Evolutionary conservation across 2,329 filamentous ascomycete genomes (phyloP).

Genomic region (Fusarium cyanostomum): DNA sequence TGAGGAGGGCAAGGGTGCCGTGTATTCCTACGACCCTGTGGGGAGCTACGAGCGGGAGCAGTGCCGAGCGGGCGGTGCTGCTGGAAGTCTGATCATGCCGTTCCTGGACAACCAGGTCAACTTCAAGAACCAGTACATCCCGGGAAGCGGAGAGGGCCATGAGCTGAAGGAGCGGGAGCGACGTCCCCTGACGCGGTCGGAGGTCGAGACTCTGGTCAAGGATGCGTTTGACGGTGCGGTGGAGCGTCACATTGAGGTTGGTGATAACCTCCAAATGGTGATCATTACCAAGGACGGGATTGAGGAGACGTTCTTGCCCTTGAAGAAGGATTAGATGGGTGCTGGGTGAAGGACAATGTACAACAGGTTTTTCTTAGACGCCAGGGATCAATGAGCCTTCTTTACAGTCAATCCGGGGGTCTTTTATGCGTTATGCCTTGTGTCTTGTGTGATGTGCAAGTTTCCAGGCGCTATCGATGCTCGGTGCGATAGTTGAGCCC

Average conservation of each 20-base stretch:
- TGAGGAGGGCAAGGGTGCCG: constrained; percentile 90
- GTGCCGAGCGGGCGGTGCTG: constrained; percentile 91
- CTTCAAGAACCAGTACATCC: constrained; percentile 98
- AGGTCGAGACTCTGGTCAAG: constrained; percentile 88
- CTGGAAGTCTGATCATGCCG: constrained; percentile 95
- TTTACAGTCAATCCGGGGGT: neutral
- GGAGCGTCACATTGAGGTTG: constrained; percentile 98
- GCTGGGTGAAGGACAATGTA: constrained; percentile 43
- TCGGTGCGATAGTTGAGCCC: neutral
- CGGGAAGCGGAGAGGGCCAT: constrained; percentile 85
- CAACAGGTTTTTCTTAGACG: constrained; percentile 43
- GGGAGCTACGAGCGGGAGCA: constrained; percentile 98
- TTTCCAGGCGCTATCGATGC: neutral
- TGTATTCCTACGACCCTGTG: constrained; percentile 98
- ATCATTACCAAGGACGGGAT: constrained; percentile 89
- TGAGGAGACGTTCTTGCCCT: constrained; percentile 80
- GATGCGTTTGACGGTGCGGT: constrained; percentile 98
- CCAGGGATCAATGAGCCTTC: constrained; percentile 36
- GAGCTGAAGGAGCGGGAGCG: constrained; percentile 76
- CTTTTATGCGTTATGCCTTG: neutral
- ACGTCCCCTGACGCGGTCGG: constrained; percentile 73
- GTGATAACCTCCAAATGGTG: constrained; percentile 95
- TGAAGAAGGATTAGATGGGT: constrained; percentile 84
- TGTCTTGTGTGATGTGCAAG: constrained; percentile 3
- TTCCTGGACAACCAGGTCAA: constrained; percentile 99